A percentile compares a stretch with the other conserved stretches of the same genome.
phyloP scores from a whole-genome alignment of 768 basidiomycete genomes.

The Phaeotremella fagi region DNA sequence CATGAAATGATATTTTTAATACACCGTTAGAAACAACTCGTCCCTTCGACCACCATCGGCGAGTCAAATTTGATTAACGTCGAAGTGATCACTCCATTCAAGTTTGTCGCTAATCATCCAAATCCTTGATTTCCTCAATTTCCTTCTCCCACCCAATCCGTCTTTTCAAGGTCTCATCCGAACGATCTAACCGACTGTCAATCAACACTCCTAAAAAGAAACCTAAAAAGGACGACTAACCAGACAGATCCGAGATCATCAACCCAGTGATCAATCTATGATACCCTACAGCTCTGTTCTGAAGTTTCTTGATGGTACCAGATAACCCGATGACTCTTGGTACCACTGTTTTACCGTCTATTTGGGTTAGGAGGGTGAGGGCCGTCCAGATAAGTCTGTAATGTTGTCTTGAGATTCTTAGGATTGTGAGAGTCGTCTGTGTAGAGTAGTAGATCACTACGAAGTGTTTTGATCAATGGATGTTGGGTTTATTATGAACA shows the following conservation, averaged over 20 bases:
- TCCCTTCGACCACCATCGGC: too few relatives aligned
- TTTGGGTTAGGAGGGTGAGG: constrained; percentile 61
- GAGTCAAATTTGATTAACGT: too few relatives aligned
- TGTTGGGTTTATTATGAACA: background rate
- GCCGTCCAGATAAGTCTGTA: constrained; percentile 76
- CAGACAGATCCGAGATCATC: constrained; percentile 1
- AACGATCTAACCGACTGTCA: background rate
- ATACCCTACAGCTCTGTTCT: constrained; percentile 48
- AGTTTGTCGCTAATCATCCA: background rate
- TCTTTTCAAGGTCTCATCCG: background rate
- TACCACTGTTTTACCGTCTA: constrained; percentile 60
- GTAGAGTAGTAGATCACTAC: constrained; percentile 86
- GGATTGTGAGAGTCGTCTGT: constrained; percentile 73
- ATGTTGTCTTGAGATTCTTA: constrained; percentile 77
- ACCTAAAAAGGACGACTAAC: background rate
- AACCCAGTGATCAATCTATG: constrained; percentile 28
- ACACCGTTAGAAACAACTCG: too few relatives aligned
- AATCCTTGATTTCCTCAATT: constrained; percentile 8
- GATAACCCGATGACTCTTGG: constrained; percentile 77
- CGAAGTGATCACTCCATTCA: background rate
- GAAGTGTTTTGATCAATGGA: too few relatives aligned
- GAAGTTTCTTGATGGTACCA: constrained; percentile 81
- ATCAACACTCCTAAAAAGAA: background rate
- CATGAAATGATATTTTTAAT: too few relatives aligned
- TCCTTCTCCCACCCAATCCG: constrained; percentile 10